Conservation (phyloP, 352 stramenopile species). For the Globisporangium echinulatum region DNA sequence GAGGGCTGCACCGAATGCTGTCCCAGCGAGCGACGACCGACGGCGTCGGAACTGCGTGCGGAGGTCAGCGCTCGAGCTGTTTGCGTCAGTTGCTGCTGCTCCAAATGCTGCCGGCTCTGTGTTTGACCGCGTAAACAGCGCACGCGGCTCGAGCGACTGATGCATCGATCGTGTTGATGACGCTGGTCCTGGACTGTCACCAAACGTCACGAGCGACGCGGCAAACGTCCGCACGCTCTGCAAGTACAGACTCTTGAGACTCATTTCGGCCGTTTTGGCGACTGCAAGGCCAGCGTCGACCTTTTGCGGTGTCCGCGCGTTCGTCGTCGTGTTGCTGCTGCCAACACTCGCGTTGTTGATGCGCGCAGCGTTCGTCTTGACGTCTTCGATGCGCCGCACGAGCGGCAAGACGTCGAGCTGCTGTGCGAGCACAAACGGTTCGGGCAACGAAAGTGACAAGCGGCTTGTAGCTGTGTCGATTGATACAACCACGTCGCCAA, state of each 20-base stretch:
- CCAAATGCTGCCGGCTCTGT: constrained; percentile 3
- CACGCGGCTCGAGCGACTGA: background rate
- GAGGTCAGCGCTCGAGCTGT: too few relatives aligned
- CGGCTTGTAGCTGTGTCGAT: constrained; percentile 43
- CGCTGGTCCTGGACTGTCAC: constrained; percentile 20
- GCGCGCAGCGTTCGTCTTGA: constrained; percentile 48
- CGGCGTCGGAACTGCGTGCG: constrained; percentile 4
- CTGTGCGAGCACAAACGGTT: constrained; percentile 62
- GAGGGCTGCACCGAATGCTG: constrained; percentile 6
- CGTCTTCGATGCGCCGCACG: constrained; percentile 45
- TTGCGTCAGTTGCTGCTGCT: too few relatives aligned
- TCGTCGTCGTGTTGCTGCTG: background rate
- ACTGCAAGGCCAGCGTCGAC: constrained; percentile 25
- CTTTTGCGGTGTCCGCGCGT: background rate
- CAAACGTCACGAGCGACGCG: constrained; percentile 50
- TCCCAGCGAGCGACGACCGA: constrained; percentile 33
- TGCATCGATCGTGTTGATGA: background rate
- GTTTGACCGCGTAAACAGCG: constrained; percentile 8
- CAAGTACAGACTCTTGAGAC: constrained; percentile 46
- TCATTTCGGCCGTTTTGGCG: constrained; percentile 37
- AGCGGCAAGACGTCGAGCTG: constrained; percentile 60
- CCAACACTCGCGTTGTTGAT: constrained; percentile 10
- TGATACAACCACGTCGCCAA: constrained; percentile 58
- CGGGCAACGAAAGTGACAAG: constrained; percentile 50
- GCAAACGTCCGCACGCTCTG: constrained; percentile 54